Percentiles rank a stretch among this genome's conserved stretches.
Conservation (phyloP, 1,284 basidiomycete species). For the Ceratobasidium sp. region DNA sequence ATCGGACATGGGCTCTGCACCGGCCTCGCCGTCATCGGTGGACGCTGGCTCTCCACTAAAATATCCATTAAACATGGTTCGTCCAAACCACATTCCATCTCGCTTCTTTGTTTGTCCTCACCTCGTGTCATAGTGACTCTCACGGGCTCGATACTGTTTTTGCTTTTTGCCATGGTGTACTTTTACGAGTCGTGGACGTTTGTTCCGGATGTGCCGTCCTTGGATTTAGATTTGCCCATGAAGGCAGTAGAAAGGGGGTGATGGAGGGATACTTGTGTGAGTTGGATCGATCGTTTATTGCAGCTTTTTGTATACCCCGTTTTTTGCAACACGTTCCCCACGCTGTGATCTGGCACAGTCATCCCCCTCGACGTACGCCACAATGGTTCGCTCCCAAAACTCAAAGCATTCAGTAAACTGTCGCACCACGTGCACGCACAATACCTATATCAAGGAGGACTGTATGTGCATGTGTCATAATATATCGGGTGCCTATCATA, state of each 20-base stretch:
- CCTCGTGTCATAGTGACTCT: slow-evolving; percentile 75
- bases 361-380: too few species aligned
- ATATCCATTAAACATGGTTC: slow-evolving; percentile 94
- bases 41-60: slow-evolving; percentile 90
- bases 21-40: slow-evolving; percentile 87
- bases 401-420: too few species aligned
- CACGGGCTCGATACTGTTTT: slow-evolving; percentile 83
- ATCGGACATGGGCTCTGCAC: slow-evolving; percentile 92
- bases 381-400: too few species aligned
- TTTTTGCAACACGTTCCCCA: too few species aligned
- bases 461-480: too few species aligned
- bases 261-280: neutral
- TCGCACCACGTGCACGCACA: too few species aligned
- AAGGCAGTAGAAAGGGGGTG: slow-evolving; percentile 17
- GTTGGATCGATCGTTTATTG: neutral
- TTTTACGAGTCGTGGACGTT: slow-evolving; percentile 69
- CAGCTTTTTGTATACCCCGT: too few species aligned
- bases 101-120: neutral
- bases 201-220: slow-evolving; percentile 24
- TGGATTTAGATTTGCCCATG: slow-evolving; percentile 39
- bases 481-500: too few species aligned
- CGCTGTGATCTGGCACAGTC: too few species aligned
- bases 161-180: slow-evolving; percentile 84
- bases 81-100: slow-evolving; percentile 52
- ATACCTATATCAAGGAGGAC: too few species aligned